Conservation (phyloP, 345 rosid genomes). For the Dovyalis caffra region DNA sequence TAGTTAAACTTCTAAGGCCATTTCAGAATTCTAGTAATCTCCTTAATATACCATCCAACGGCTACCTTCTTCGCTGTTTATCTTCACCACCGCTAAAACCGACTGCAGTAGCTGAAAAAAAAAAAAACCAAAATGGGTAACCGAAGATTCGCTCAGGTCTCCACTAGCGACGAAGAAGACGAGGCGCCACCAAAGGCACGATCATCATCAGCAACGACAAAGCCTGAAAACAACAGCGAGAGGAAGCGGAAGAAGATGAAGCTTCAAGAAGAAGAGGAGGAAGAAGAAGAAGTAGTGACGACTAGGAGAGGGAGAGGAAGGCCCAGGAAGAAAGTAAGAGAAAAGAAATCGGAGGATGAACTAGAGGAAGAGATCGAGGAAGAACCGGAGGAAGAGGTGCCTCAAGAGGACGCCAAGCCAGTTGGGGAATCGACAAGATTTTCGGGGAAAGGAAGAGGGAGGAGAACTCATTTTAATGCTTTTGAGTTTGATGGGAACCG, state of each 20-base stretch:
- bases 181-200: conserved; percentile 22
- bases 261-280: conserved; percentile 44
- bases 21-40: neutral
- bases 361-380: conserved; percentile 26
- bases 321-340: conserved; percentile 21
- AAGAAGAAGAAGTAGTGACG: conserved; percentile 34
- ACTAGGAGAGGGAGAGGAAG: conserved; percentile 31
- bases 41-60: neutral
- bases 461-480: conserved; percentile 53
- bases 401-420: conserved; percentile 78
- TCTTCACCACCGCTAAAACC: neutral
- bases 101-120: no score
- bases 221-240: conserved; percentile 2
- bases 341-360: conserved; percentile 22
- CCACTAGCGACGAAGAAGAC: conserved; percentile 83
- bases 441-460: conserved; percentile 76
- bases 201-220: conserved; percentile 26
- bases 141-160: conserved; percentile 68
- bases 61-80: neutral
- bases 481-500: conserved; percentile 76
- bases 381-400: conserved; percentile 58
- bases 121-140: conserved; percentile 40
- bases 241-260: conserved; percentile 58
- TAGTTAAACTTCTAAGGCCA: neutral
- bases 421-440: conserved; percentile 55